A percentile compares a stretch with the other conserved stretches of the same genome.
phyloP scores from a whole-genome alignment of 345 rosid genomes.

The Bruguiera parviflora region DNA sequence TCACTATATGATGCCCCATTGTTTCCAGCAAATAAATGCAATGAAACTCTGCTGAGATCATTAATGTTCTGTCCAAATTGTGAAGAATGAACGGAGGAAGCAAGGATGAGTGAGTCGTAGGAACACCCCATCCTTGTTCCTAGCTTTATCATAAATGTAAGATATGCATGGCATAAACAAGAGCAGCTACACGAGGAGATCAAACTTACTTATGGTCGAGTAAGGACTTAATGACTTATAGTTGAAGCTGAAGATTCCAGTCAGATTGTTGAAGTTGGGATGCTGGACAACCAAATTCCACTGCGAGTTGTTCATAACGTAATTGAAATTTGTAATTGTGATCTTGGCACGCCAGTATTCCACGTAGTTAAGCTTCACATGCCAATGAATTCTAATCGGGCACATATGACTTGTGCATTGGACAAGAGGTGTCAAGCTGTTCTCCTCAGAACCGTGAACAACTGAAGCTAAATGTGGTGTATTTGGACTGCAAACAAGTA shows the following conservation, averaged over 20 bases:
- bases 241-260: conserved; percentile 69
- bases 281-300: conserved; percentile 88
- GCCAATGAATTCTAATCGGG: conserved; percentile 93
- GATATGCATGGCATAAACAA: not conserved
- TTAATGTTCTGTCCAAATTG: too few relatives aligned
- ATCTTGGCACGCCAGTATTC: conserved; percentile 83
- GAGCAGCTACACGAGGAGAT: not conserved
- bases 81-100: too few relatives aligned
- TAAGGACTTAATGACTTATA: conserved; percentile 63
- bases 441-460: conserved; percentile 43
- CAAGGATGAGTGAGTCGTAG: too few relatives aligned
- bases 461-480: conserved; percentile 59
- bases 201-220: conserved; percentile 56
- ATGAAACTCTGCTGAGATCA: too few relatives aligned
- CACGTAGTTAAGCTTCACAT: conserved; percentile 77
- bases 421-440: conserved; percentile 46
- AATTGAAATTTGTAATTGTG: conserved; percentile 80
- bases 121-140: too few relatives aligned
- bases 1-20: too few relatives aligned
- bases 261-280: conserved; percentile 81
- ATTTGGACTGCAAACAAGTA: conserved; percentile 46
- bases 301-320: conserved; percentile 70
- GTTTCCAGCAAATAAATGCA: too few relatives aligned
- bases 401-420: conserved; percentile 90
- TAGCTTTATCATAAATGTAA: too few relatives aligned